A percentile compares a stretch with the other conserved stretches of the same genome.
Conservation (phyloP, 139 green algal genomes). For the Yamagishiella unicocca region DNA sequence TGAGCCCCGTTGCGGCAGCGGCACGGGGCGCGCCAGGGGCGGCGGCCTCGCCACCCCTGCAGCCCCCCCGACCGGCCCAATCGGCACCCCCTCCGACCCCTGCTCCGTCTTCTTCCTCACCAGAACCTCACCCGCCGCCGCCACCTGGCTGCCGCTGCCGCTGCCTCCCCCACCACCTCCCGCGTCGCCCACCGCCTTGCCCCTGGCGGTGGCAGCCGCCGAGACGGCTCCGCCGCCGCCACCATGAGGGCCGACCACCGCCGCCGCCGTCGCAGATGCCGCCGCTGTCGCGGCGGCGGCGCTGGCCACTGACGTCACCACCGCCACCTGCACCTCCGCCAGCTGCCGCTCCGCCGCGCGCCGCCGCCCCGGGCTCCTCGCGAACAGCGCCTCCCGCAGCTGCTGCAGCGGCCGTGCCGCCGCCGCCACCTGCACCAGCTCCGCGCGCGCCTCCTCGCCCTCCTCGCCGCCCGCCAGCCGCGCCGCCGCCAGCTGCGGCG, state of each 20-base stretch:
- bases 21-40: too few species aligned
- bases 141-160: neutral
- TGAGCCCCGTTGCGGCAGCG: neutral
- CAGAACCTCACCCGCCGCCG: neutral
- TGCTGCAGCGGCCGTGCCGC: neutral
- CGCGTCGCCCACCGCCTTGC: neutral
- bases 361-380: neutral
- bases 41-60: too few species aligned
- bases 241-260: neutral
- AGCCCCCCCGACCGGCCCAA: neutral
- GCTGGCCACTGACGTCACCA: neutral
- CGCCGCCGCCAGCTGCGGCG: slow-evolving; percentile 1
- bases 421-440: slow-evolving; percentile 24
- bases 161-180: neutral
- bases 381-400: slow-evolving; percentile 23
- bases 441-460: neutral
- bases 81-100: neutral
- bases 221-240: neutral
- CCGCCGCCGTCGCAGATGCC: neutral
- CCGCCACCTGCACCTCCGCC: neutral
- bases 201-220: neutral
- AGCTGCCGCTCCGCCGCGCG: neutral
- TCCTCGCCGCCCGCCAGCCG: slow-evolving; percentile 1
- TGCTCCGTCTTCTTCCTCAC: neutral
- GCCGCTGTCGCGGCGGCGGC: neutral